phyloP scores from a whole-genome alignment of 352 stramenopile genomes.

The Plasmopara muralis region DNA sequence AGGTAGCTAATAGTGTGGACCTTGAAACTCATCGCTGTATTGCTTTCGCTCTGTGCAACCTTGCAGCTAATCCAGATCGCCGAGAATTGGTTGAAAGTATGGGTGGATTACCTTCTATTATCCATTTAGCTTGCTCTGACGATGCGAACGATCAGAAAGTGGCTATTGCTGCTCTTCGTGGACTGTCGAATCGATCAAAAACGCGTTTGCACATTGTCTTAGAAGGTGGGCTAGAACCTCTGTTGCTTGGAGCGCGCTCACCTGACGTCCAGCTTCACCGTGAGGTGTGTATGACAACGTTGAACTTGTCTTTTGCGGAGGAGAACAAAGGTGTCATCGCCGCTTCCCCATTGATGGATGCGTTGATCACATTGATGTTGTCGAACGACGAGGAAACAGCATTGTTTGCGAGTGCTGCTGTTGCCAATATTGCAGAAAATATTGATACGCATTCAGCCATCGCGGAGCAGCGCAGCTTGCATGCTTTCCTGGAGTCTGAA shows the following conservation, averaged over 20 bases:
- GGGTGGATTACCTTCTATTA: conserved; percentile 91
- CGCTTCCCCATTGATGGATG: conserved; percentile 62
- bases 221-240: conserved; percentile 85
- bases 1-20: conserved; percentile 87
- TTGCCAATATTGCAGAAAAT: conserved; percentile 94
- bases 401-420: conserved; percentile 62
- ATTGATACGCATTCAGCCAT: conserved; percentile 81
- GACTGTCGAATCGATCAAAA: conserved; percentile 78
- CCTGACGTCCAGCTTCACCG: conserved; percentile 68
- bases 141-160: conserved; percentile 84
- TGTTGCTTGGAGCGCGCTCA: conserved; percentile 79
- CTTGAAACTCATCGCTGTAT: conserved; percentile 95
- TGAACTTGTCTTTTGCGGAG: conserved; percentile 91
- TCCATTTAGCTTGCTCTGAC: conserved; percentile 91
- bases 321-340: conserved; percentile 93
- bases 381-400: conserved; percentile 64
- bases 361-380: conserved; percentile 84
- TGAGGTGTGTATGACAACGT: conserved; percentile 86
- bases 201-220: conserved; percentile 84
- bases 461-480: conserved; percentile 59
- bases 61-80: conserved; percentile 82
- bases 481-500: conserved; percentile 74
- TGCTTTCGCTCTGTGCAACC: conserved; percentile 94
- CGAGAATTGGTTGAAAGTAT: conserved; percentile 89
- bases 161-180: conserved; percentile 88